Conservation (phyloP, 1,284 basidiomycete species). For the Fistulina hepatica region DNA sequence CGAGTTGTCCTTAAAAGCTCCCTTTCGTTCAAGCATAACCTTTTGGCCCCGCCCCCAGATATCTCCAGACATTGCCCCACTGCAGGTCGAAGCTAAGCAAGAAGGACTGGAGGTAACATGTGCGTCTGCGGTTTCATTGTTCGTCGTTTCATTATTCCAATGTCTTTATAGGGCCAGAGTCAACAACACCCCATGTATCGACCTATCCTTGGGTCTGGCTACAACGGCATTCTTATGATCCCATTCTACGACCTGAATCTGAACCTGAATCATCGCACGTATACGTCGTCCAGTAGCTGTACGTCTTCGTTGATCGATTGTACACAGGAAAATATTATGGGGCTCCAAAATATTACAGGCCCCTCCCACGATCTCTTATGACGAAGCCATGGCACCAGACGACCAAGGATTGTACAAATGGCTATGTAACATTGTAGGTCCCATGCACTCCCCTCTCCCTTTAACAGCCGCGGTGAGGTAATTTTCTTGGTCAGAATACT, state of each 20-base stretch:
- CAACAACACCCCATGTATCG: conserved; percentile 57
- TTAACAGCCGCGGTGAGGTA: too few species aligned
- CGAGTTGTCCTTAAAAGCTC: conserved; percentile 21
- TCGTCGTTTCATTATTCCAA: neutral
- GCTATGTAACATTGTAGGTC: conserved; percentile 71
- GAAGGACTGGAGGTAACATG: conserved; percentile 65
- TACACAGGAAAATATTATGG: conserved; percentile 66
- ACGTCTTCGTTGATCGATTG: conserved; percentile 4
- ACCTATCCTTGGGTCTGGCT: conserved; percentile 86
- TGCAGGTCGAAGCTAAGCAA: conserved; percentile 44
- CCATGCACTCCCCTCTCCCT: too few species aligned
- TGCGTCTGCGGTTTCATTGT: conserved; percentile 23
- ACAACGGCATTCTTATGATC: conserved; percentile 64
- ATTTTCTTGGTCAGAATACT: conserved; percentile 41
- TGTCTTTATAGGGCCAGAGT: conserved; percentile 44
- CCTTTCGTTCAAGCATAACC: neutral
- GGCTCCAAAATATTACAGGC: conserved; percentile 64
- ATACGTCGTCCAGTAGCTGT: neutral
- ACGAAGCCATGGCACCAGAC: conserved; percentile 61
- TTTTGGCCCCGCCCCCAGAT: conserved; percentile 40
- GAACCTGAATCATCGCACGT: conserved; percentile 31
- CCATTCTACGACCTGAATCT: conserved; percentile 28
- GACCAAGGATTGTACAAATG: conserved; percentile 71
- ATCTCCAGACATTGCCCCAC: conserved; percentile 59
- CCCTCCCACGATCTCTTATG: conserved; percentile 69